phyloP scores from a whole-genome alignment of 805 yeast species.

The Schwanniomyces pseudopolymorphus region DNA sequence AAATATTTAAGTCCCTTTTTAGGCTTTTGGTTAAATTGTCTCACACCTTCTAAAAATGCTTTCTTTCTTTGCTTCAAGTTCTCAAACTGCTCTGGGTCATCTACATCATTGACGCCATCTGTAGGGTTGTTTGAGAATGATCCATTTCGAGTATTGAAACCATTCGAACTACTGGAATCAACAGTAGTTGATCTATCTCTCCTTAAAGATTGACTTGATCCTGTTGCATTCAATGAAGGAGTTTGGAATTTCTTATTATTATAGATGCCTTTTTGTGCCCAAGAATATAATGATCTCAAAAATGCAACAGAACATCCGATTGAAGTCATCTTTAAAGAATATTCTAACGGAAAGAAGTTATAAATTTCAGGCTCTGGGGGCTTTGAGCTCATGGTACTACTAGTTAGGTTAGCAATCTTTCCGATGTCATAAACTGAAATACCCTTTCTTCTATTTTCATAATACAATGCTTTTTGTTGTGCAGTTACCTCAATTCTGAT shows the following conservation, averaged over 20 bases:
- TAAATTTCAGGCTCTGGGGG: slow-evolving; percentile 58
- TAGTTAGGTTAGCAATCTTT: slow-evolving; percentile 74
- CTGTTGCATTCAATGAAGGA: slow-evolving; percentile 8
- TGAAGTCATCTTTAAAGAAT: slow-evolving; percentile 79
- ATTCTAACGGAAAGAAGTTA: slow-evolving; percentile 68
- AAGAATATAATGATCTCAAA: slow-evolving; percentile 73
- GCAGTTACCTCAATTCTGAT: slow-evolving; percentile 71
- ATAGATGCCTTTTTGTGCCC: slow-evolving; percentile 69
- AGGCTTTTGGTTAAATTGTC: slow-evolving; percentile 81
- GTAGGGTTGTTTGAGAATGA: slow-evolving; percentile 10
- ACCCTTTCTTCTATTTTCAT: slow-evolving; percentile 46
- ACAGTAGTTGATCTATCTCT: slow-evolving; percentile 29
- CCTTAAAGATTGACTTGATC: slow-evolving; percentile 12
- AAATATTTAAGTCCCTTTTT: slow-evolving; percentile 72
- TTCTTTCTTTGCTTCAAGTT: slow-evolving; percentile 80
- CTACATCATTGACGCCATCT: slow-evolving; percentile 38
- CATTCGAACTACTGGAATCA: slow-evolving; percentile 26
- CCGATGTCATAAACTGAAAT: slow-evolving; percentile 73
- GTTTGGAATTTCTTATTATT: slow-evolving; percentile 3
- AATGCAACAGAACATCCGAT: slow-evolving; percentile 79
- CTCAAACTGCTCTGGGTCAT: slow-evolving; percentile 84
- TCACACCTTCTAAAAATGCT: slow-evolving; percentile 72
- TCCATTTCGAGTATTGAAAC: slow-evolving; percentile 27
- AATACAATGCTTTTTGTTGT: slow-evolving; percentile 55
- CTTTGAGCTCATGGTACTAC: slow-evolving; percentile 57